Conservation (phyloP, 2,329 filamentous ascomycete species). For the Verticillium klebahnii region DNA sequence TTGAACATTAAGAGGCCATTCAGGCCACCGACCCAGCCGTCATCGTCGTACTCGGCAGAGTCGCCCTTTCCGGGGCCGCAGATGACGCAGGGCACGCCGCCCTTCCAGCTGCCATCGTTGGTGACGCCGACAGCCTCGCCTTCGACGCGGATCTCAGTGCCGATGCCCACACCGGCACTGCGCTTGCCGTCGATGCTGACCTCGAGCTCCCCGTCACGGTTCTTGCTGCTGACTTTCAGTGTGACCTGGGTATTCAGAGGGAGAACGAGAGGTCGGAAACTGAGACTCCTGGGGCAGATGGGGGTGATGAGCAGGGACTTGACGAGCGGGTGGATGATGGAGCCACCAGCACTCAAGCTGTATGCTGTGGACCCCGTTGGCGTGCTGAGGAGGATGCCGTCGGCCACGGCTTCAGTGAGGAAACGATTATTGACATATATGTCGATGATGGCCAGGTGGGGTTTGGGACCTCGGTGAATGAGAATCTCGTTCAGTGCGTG, state of each 20-base stretch:
- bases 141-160: constrained; percentile 82
- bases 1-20: constrained; percentile 97
- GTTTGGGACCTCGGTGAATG: constrained; percentile 83
- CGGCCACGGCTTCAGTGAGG: constrained; percentile 88
- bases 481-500: constrained; percentile 93
- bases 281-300: constrained; percentile 87
- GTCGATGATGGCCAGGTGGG: constrained; percentile 87
- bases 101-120: constrained; percentile 48
- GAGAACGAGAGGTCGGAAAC: constrained; percentile 85
- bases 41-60: constrained; percentile 58
- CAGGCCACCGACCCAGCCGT: constrained; percentile 93
- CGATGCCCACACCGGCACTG: constrained; percentile 62
- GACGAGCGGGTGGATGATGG: constrained; percentile 91
- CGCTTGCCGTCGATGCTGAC: constrained; percentile 75
- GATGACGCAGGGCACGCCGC: constrained; percentile 90
- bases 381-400: constrained; percentile 90
- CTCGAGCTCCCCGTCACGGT: constrained; percentile 70
- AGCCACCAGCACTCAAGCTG: constrained; percentile 85
- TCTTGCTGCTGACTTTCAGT: constrained; percentile 75
- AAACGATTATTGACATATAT: constrained; percentile 86
- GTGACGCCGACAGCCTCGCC: constrained; percentile 69
- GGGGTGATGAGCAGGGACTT: constrained; percentile 85
- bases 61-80: constrained; percentile 46
- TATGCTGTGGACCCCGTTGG: constrained; percentile 96
- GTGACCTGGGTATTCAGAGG: constrained; percentile 82